Percentiles rank a stretch among this genome's conserved stretches.
Conservation (phyloP, 2,329 filamentous ascomycete species). For the Fusarium domesticum region DNA sequence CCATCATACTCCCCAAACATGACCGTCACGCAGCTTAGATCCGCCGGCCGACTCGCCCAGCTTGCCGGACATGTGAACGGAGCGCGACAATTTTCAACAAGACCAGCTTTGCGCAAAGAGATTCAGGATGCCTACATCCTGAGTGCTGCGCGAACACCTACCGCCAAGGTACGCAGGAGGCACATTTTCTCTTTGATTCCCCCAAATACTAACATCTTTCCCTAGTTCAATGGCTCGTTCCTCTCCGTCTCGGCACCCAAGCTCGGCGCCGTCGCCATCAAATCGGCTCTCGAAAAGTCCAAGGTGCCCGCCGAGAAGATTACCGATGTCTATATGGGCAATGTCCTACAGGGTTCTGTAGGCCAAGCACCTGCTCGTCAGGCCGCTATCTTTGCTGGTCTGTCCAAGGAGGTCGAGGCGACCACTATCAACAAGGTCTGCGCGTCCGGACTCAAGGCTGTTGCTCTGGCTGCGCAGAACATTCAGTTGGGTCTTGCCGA, state of each 20-base stretch:
- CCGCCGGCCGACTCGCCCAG: slow-evolving; percentile 35
- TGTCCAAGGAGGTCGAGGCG: slow-evolving; percentile 77
- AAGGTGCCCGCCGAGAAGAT: slow-evolving; percentile 77
- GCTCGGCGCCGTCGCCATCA: slow-evolving; percentile 88
- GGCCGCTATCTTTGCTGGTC: slow-evolving; percentile 82
- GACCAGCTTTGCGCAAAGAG: slow-evolving; percentile 54
- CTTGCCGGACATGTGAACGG: slow-evolving; percentile 41
- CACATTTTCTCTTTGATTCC: background rate
- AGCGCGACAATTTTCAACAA: slow-evolving; percentile 47
- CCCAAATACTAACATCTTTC: slow-evolving; percentile 1
- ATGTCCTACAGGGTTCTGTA: slow-evolving; percentile 78
- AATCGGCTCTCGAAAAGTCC: slow-evolving; percentile 83
- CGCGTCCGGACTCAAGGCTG: slow-evolving; percentile 90
- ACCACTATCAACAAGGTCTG: slow-evolving; percentile 98
- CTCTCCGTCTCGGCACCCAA: slow-evolving; percentile 78
- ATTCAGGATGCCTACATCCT: slow-evolving; percentile 92
- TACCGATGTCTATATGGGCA: slow-evolving; percentile 95
- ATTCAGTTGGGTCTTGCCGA: slow-evolving; percentile 89
- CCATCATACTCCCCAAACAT: slow-evolving; percentile 11
- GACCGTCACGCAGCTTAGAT: slow-evolving; percentile 32
- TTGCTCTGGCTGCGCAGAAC: slow-evolving; percentile 85
- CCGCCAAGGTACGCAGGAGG: slow-evolving; percentile 65
- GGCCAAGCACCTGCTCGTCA: slow-evolving; percentile 93
- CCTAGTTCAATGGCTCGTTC: slow-evolving; percentile 90
- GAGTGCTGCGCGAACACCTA: slow-evolving; percentile 84